These are phyloP conservation scores for Hypocreales sp. DNA, from an alignment of 2,329 filamentous ascomycete species.

Conservation along the genomic window DNA sequence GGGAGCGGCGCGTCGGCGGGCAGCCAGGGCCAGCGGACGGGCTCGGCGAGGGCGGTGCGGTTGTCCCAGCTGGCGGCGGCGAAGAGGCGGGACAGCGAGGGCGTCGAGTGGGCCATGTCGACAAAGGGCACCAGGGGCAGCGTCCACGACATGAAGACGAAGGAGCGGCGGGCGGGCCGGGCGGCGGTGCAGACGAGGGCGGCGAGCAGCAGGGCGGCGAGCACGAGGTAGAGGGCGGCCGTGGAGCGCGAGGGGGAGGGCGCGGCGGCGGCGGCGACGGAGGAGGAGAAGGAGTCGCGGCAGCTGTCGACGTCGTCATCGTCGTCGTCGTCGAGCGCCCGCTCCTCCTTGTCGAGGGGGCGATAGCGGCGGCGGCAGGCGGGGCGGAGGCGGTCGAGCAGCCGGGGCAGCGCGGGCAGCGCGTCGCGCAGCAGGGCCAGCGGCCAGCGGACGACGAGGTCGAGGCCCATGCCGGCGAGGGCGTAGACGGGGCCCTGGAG, in stretches of 20 bases:
- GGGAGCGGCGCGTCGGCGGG: constrained; percentile 7
- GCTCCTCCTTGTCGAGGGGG: constrained; percentile 11
- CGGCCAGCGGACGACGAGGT: constrained; percentile 13
- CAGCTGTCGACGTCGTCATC: constrained; percentile 1
- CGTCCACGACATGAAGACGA: constrained; percentile 20
- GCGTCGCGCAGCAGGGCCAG: constrained; percentile 4
- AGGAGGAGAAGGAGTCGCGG: no score
- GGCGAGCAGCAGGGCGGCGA: constrained; percentile 5
- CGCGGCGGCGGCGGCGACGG: no score
- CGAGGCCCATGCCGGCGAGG: constrained; percentile 7
- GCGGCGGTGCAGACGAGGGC: constrained; percentile 8
- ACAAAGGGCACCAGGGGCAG: constrained; percentile 16
- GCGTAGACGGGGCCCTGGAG: constrained; percentile 10
- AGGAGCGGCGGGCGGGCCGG: constrained; percentile 14
- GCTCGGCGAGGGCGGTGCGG: constrained; percentile 10
- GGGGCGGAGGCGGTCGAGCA: background rate
- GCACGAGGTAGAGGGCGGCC: constrained; percentile 3
- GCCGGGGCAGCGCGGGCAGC: background rate
- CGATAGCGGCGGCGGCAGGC: constrained; percentile 6
- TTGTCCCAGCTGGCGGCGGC: constrained; percentile 13
- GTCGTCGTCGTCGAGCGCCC: constrained; percentile 3
- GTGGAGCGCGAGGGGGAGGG: background rate
- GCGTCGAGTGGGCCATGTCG: constrained; percentile 13
- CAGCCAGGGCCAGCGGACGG: constrained; percentile 11
- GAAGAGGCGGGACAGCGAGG: constrained; percentile 9